Evolutionary conservation across 192 early-diverging fungal genomes (phyloP), one percentile per base, ranked within the genome.

Genomic region (Coemansia sp.): DNA sequence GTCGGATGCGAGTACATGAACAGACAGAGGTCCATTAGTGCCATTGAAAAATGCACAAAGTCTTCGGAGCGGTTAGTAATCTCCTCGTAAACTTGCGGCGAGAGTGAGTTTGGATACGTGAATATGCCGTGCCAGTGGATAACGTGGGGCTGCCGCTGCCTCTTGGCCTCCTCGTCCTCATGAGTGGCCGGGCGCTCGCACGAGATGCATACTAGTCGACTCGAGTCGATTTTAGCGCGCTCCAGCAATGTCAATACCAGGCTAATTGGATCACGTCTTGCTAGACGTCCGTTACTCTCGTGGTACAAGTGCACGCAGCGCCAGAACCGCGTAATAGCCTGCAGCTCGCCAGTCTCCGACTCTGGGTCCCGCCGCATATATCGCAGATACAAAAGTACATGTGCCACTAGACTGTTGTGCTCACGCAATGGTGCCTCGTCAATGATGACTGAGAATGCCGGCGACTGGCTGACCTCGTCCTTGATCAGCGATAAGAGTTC

Each of bases 1-100:
- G 74, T 64, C n/a, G 79, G 79, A 38, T 82, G 74, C 71, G 79
- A 82, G 66, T 82, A 82, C 68, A 82, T 74, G 32, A 82, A 82
- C 62, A 76, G 50, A 17, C 79, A 82, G 68, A 82, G 71, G 46
- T 82, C 79, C 74, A 76, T 73, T 47, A 82, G 71, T 21, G 79
- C 70, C 79, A 76, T 76, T 2, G 79, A 64, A 66, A 82, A 82
- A 19, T 46, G 44, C 13, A 76, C 79, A 75, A 76, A 82, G 59
- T 82, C 79, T 1, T 76, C 79, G 26, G 74, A 76, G n/a, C 64
- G 70, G 46, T 70, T 46, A 10, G 39, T 71, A 44, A 82, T 74
- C 38, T 82, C 79, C 67, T 82, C 79, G 42, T 82, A 82, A 10
- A 82, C 66, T 58, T 82, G 79, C 40, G 79, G 74, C 46, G 79